phyloP scores from a whole-genome alignment of 1,139 yeast species.

The Candida pseudoviswanathii region DNA sequence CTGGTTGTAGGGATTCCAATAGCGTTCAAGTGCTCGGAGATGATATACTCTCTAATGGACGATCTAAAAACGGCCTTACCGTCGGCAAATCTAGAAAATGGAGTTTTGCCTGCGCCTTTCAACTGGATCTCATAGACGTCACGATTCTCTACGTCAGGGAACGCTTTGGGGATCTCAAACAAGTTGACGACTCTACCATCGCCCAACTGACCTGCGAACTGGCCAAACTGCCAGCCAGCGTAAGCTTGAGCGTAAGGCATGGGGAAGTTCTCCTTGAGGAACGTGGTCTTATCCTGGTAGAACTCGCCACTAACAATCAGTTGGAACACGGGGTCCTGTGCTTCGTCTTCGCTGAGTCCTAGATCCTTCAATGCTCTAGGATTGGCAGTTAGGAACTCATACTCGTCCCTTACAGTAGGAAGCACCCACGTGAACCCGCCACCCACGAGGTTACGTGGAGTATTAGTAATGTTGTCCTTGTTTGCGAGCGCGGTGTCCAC shows the following conservation, averaged over 20 bases:
- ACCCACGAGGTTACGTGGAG: slow-evolving; percentile 59
- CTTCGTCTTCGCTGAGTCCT: slow-evolving; percentile 44
- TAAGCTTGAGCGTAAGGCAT: slow-evolving; percentile 89
- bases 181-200: slow-evolving; percentile 89
- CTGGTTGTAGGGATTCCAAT: slow-evolving; percentile 87
- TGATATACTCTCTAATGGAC: slow-evolving; percentile 82
- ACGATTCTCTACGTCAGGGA: slow-evolving; percentile 27
- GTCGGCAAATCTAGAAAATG: slow-evolving; percentile 92
- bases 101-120: slow-evolving; percentile 92
- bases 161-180: slow-evolving; percentile 60
- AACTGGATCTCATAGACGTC: slow-evolving; percentile 67
- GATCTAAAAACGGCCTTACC: slow-evolving; percentile 93
- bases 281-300: slow-evolving; percentile 26
- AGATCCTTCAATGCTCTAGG: slow-evolving; percentile 62
- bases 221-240: slow-evolving; percentile 96
- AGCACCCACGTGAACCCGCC: slow-evolving; percentile 74
- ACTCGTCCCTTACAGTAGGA: slow-evolving; percentile 62
- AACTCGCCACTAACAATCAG: slow-evolving; percentile 65
- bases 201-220: slow-evolving; percentile 95
- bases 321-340: slow-evolving; percentile 47
- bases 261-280: slow-evolving; percentile 44
- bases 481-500: slow-evolving; percentile 50
- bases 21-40: slow-evolving; percentile 79
- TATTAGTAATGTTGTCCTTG: slow-evolving; percentile 35
- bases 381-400: slow-evolving; percentile 60